Evolutionary conservation across 2,329 filamentous ascomycete species (phyloP).

Genomic region (Thermochaetoides dissita): DNA sequence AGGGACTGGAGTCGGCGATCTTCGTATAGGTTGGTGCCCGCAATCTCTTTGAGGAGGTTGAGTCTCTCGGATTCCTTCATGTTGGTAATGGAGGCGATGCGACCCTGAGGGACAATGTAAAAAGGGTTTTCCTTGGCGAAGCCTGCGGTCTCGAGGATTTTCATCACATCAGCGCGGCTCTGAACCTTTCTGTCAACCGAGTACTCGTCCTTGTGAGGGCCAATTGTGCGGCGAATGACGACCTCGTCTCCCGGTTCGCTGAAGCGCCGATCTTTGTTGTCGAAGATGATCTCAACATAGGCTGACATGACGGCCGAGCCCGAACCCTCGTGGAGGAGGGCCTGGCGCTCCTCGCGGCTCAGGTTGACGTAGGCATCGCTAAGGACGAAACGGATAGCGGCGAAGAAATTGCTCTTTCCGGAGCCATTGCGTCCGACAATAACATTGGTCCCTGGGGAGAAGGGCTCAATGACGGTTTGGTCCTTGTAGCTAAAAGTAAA

Average conservation of each 20-base stretch:
- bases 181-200: constrained; percentile 94
- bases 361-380: constrained; percentile 96
- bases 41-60: constrained; percentile 90
- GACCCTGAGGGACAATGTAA: constrained; percentile 96
- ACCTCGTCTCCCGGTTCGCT: constrained; percentile 86
- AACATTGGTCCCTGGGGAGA: constrained; percentile 93
- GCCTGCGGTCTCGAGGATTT: constrained; percentile 85
- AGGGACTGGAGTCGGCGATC: constrained; percentile 77
- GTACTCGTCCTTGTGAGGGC: constrained; percentile 96
- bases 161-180: constrained; percentile 87
- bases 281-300: constrained; percentile 98
- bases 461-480: constrained; percentile 95
- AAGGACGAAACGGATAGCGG: constrained; percentile 93
- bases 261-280: constrained; percentile 92
- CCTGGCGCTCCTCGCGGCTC: constrained; percentile 88
- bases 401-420: constrained; percentile 99
- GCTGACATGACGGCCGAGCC: constrained; percentile 97
- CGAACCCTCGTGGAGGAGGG: constrained; percentile 92
- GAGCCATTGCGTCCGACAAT: constrained; percentile 98
- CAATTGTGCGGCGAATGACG: constrained; percentile 83
- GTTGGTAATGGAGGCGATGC: constrained; percentile 89
- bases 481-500: constrained; percentile 73
- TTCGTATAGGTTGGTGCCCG: constrained; percentile 94
- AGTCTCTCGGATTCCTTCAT: constrained; percentile 94
- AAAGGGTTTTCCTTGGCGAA: constrained; percentile 97